These are phyloP conservation scores for Phytophthora chlamydospora DNA, from an alignment of 352 stramenopile species.

Conservation along the genomic window DNA sequence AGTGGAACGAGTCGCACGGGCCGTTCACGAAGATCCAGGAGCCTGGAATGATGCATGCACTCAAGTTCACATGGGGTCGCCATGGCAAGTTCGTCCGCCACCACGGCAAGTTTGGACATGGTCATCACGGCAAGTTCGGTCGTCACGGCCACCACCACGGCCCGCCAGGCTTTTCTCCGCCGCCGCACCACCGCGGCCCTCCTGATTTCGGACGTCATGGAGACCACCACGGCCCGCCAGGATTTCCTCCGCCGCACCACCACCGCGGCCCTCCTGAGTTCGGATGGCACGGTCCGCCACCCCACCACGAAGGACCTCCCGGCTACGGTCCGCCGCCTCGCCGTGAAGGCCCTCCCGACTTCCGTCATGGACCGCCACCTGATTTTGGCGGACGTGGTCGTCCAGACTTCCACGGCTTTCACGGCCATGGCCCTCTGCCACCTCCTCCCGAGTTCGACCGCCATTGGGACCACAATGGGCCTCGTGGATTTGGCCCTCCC, in stretches of 20 bases:
- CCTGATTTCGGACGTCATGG: background rate
- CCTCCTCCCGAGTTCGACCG: constrained; percentile 4
- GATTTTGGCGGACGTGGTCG: constrained; percentile 6
- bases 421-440: constrained; percentile 1
- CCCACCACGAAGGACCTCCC: background rate
- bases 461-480: constrained; percentile 2
- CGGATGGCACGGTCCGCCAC: constrained; percentile 2
- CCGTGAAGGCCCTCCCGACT: background rate
- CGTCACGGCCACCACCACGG: constrained; percentile 22
- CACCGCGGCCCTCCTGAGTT: constrained; percentile 9
- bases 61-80: constrained; percentile 40
- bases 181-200: constrained; percentile 6
- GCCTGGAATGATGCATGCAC: constrained; percentile 30
- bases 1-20: constrained; percentile 54
- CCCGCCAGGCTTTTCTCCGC: constrained; percentile 11
- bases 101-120: constrained; percentile 22
- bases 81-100: constrained; percentile 28
- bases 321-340: constrained; percentile 4
- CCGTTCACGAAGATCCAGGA: constrained; percentile 62
- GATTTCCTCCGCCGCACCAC: constrained; percentile 9
- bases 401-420: background rate
- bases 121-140: constrained; percentile 16
- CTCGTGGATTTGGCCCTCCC: constrained; percentile 17
- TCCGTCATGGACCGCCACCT: background rate
- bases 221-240: constrained; percentile 10